phyloP scores from a whole-genome alignment of 495 filamentous ascomycete genomes.

The Neurospora sp. region DNA sequence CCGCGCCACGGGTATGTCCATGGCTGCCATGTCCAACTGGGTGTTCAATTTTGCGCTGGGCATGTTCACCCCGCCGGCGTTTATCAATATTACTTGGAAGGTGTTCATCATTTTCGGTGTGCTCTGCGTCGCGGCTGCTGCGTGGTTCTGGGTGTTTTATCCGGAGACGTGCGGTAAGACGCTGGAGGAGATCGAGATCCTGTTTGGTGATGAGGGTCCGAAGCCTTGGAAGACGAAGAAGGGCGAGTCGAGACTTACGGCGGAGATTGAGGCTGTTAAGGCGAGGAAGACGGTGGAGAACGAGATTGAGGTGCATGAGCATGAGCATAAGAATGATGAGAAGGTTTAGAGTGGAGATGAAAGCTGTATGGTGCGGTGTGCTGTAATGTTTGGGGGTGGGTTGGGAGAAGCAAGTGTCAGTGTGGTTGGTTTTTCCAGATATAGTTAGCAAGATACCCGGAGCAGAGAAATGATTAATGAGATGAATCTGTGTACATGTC shows the following conservation, averaged over 20 bases:
- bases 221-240: constrained; percentile 51
- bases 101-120: constrained; percentile 67
- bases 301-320: constrained; percentile 6
- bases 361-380: neutral
- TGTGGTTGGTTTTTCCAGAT: neutral
- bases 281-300: constrained; percentile 9
- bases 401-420: neutral
- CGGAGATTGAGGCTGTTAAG: constrained; percentile 32
- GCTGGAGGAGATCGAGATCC: constrained; percentile 57
- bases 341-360: neutral
- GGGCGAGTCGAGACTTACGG: constrained; percentile 35
- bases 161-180: constrained; percentile 63
- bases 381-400: neutral
- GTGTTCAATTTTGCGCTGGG: constrained; percentile 68
- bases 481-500: neutral
- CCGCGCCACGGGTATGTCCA: constrained; percentile 58
- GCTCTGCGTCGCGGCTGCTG: constrained; percentile 51
- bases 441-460: neutral
- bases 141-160: constrained; percentile 58
- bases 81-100: constrained; percentile 64
- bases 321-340: neutral
- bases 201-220: constrained; percentile 48
- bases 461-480: neutral
- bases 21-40: constrained; percentile 63
- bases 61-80: constrained; percentile 59